Conservation (phyloP, 345 rosid species). For the Hibiscus trionum region DNA sequence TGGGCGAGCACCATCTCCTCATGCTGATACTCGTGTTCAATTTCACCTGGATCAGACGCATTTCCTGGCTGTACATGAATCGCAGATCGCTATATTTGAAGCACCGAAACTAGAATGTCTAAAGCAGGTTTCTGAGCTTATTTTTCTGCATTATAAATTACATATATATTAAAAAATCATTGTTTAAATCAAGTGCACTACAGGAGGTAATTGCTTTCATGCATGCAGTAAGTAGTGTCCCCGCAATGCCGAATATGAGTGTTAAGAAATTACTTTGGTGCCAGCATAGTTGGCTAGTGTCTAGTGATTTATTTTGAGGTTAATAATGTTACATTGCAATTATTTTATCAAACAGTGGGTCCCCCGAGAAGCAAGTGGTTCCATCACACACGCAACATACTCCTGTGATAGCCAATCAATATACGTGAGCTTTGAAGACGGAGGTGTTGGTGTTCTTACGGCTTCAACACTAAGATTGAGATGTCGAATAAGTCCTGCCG, state of each 20-base stretch:
- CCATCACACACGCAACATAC: conserved; percentile 74
- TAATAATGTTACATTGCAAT: neutral
- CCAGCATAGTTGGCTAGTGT: neutral
- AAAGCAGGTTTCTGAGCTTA: conserved; percentile 40
- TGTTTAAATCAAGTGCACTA: neutral
- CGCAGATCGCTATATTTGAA: conserved; percentile 67
- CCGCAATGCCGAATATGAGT: neutral
- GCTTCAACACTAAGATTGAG: conserved; percentile 60
- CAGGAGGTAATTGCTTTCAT: neutral
- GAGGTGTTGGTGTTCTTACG: conserved; percentile 52
- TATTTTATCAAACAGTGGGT: conserved; percentile 43
- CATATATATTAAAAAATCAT: neutral
- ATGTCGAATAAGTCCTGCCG: conserved; percentile 66
- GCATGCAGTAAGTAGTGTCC: neutral
- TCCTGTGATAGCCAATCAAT: conserved; percentile 77
- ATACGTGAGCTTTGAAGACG: conserved; percentile 72
- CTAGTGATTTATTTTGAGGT: conserved; percentile 1
- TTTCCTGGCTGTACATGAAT: conserved; percentile 67
- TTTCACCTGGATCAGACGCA: conserved; percentile 62
- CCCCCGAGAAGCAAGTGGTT: conserved; percentile 50
- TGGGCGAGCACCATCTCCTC: conserved; percentile 39
- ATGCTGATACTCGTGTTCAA: conserved; percentile 75
- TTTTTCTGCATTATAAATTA: neutral
- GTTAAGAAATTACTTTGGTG: neutral
- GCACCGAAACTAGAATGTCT: conserved; percentile 60